Base-by-base conservation (phyloP, 768 basidiomycete species). In the Kwoniella dejecticola region DNA sequence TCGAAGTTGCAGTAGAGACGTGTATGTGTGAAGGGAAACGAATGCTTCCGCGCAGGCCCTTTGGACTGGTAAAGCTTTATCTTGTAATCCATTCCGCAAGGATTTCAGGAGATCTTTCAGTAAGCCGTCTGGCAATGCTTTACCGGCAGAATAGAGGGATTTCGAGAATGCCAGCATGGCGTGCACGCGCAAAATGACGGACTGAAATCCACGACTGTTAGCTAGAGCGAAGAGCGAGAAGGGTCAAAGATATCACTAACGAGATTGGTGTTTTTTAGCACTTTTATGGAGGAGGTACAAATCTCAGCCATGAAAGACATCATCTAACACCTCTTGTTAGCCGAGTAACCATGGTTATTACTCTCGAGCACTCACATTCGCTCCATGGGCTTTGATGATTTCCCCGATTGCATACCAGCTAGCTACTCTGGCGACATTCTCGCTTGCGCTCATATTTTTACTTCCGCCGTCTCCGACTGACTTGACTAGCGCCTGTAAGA, bases 261-360 rank as follows among this genome's bases (percentile, higher is more conserved):
- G 68, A 81, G 83, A 30, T 90, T 91, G 8, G 87, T 85, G 63
- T 85, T 72, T 57, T 78, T 88, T 67, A 84, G 83, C 0, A 87
- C 84, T 75, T 87, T 91, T 42, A 90, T 77, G 0, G 87, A 82
- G 0, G 86, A 81, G 1, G 82, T 80, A 19, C 85, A 81, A 31
- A 94, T 89, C 74, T 98, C 95, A 27, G 87, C 84, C 86, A 94
- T 88, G 68, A 93, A 89, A 0, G 93, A 96, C 93, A 97, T 95
- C 75, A 93, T 87, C 91, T 98, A 42, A 0, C 17, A 27, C 11
- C 0, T 17, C 21, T 23, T 10, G 36, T 53, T 2, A 53, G 33
- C 21, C 3, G 2, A 23, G 2, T 0, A 7, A 47, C 27, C 2
- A 19, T 15, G 27, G 0, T 42, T 3, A 29, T 11, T n/a, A 17